Evolutionary conservation across 2,329 filamentous ascomycete species (phyloP).

Genomic region (Calonectria pteridis): DNA sequence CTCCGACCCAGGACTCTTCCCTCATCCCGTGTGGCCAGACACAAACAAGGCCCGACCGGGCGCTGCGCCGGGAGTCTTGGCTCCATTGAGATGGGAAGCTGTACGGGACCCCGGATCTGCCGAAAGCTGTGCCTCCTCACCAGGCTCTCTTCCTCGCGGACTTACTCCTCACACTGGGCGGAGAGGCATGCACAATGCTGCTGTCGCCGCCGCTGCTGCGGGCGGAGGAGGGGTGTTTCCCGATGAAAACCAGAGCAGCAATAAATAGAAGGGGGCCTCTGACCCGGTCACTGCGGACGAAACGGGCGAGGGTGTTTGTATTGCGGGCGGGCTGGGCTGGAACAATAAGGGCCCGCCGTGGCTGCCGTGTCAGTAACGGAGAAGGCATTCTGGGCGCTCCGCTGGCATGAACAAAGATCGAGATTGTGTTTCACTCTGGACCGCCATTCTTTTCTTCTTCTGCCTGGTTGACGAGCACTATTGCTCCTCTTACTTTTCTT

Average conservation of each 20-base stretch:
- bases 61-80: constrained; percentile 29
- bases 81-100: constrained; percentile 37
- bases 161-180: constrained; percentile 39
- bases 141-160: neutral
- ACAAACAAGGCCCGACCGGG: constrained; percentile 23
- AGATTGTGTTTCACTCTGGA: constrained; percentile 10
- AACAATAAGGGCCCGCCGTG: constrained; percentile 4
- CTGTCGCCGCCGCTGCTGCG: constrained; percentile 18
- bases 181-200: constrained; percentile 33
- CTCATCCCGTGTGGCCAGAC: constrained; percentile 40
- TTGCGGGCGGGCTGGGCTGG: constrained; percentile 11
- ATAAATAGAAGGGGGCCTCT: constrained; percentile 28
- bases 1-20: constrained; percentile 39
- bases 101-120: constrained; percentile 23
- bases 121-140: constrained; percentile 26
- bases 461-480: neutral
- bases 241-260: constrained; percentile 32
- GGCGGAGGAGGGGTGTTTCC: constrained; percentile 28
- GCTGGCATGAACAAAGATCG: constrained; percentile 12
- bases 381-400: neutral
- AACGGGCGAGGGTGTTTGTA: constrained; percentile 19
- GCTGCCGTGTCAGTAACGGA: constrained; percentile 15
- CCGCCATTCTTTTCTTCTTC: constrained; percentile 8
- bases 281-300: constrained; percentile 15
- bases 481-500: constrained; percentile 2